Evolutionary conservation across 768 basidiomycete species (phyloP), one percentile per base, ranked within the genome.

Genomic region (Lepiota venenata): DNA sequence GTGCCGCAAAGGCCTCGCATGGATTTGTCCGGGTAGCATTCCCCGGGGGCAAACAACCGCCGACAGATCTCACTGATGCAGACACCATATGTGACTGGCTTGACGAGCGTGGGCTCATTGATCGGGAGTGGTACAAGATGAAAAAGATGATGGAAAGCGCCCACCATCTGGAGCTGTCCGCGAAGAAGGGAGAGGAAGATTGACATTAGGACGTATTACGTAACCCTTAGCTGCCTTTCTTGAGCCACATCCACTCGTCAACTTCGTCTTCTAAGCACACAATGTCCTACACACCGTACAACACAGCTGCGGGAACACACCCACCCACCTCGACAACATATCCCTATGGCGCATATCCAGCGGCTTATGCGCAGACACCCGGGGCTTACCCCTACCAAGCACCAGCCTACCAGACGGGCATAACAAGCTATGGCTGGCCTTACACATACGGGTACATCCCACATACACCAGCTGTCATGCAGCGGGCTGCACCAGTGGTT

Each of bases 31-130:
- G 78, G 22, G 74, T 88, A 20, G 79, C 84, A 6, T 83, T 76
- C 60, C 67, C 72, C 8, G 78, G 76, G 22, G 81, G 81, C 2
- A 70, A 69, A 58, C 63, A 75, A 52, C 87, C 87, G 16, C 91
- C 91, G 0, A 67, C 81, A 38, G 84, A 92, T 61, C 71, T 85
- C 32, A 66, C 74, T 11, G 83, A 92, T 61, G 87, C 86, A n/a
- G 88, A 93, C 61, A 82, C 70, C n/a, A 74, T 92, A 36, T 85
- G 86, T 71, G 87, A 89, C 20, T 91, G 89, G 88, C 75, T 93
- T 9, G 90, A 91, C 56, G 69, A 83, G 56, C 76, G 88, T 35
- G 76, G 78, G 15, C 66, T 88, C 40, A 84, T 92, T 54, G 79
- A 85, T 15, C 71, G 71, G 55, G 83, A 88, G 61, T 92, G 88